These are phyloP conservation scores for Xerocomellus intermedius DNA, from an alignment of 768 basidiomycete genomes.

Conservation along the genomic window DNA sequence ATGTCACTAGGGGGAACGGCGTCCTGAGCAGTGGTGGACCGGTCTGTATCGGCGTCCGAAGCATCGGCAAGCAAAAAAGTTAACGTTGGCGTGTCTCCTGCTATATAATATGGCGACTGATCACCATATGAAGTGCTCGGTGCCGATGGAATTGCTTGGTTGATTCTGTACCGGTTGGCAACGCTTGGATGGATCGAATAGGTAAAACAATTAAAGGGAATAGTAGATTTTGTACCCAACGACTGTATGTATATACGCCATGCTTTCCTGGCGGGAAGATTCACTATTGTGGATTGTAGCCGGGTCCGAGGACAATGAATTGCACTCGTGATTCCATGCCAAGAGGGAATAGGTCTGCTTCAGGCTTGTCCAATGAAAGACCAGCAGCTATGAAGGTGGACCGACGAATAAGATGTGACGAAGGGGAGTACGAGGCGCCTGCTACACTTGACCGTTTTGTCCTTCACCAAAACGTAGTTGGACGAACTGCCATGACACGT, in stretches of 20 bases:
- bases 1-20: conserved; percentile 6
- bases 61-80: conserved; percentile 7
- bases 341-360: conserved; percentile 57
- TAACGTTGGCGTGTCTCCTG: conserved; percentile 18
- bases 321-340: conserved; percentile 58
- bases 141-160: conserved; percentile 12
- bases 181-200: conserved; percentile 5
- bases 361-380: conserved; percentile 60
- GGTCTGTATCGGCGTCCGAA: not conserved
- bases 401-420: conserved; percentile 69
- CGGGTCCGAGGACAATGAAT: conserved; percentile 39
- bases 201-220: not conserved
- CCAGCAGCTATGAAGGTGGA: conserved; percentile 81
- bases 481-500: conserved; percentile 54
- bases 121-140: conserved; percentile 31
- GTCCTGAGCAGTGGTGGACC: not conserved
- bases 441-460: conserved; percentile 71
- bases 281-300: conserved; percentile 29
- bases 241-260: conserved; percentile 23
- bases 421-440: conserved; percentile 68
- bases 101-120: conserved; percentile 40
- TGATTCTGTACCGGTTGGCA: conserved; percentile 9
- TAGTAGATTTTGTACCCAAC: conserved; percentile 12
- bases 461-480: conserved; percentile 78
- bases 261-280: not conserved